Evolutionary conservation across 371 early-diverging fungal genomes (phyloP).

Genomic region (Batrachochytrium dendrobatidis): DNA sequence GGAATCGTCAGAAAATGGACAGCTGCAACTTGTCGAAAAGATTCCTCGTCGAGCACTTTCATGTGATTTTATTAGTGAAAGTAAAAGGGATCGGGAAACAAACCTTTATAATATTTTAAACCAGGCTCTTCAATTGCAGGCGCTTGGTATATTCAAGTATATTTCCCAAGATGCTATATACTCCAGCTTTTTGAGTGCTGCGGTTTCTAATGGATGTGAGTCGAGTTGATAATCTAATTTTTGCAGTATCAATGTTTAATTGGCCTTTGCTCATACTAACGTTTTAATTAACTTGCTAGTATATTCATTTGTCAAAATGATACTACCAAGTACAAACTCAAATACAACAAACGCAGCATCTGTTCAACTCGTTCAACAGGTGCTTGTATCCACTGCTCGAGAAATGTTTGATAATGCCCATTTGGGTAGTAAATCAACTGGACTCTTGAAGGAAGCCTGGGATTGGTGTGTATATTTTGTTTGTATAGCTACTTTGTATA

Average conservation of each 20-base stretch:
- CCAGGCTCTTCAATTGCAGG: neutral
- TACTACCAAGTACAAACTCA: neutral
- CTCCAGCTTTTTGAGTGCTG: neutral
- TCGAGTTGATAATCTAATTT: neutral
- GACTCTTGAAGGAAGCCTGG: conserved; percentile 63
- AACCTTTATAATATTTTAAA: neutral
- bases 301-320: neutral
- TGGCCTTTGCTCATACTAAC: no score
- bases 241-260: no score
- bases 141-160: neutral
- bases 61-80: neutral
- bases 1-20: no score
- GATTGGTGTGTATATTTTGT: conserved; percentile 52
- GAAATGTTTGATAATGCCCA: conserved; percentile 75
- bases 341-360: neutral
- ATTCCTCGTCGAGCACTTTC: neutral
- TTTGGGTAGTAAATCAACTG: conserved; percentile 56
- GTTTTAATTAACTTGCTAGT: neutral
- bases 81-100: neutral
- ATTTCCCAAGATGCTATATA: neutral
- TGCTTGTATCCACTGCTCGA: conserved; percentile 61
- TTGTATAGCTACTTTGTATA: neutral
- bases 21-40: no score
- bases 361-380: conserved; percentile 46
- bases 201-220: conserved; percentile 1